Percentiles rank a stretch among this genome's conserved stretches.
These are phyloP conservation scores for Lepiota brunneoincarnata DNA, from an alignment of 768 basidiomycete species.

Conservation along the genomic window DNA sequence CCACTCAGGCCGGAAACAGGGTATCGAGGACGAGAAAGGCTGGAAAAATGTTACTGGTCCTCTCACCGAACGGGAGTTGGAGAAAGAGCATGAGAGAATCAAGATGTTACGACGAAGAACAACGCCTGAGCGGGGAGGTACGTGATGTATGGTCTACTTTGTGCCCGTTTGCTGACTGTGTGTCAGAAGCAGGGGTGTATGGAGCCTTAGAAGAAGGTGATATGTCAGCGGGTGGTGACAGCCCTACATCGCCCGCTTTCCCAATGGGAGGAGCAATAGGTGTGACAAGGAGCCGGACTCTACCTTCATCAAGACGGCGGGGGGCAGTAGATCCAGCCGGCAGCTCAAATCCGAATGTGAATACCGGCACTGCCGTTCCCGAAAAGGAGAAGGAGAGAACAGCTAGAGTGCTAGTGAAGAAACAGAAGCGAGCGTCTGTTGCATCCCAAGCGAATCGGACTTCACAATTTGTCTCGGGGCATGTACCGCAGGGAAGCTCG, in stretches of 20 bases:
- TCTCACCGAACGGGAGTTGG: slow-evolving; percentile 20
- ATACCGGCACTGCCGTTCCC: neutral
- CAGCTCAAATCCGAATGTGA: slow-evolving; percentile 10
- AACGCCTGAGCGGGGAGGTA: slow-evolving; percentile 45
- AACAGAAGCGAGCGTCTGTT: slow-evolving; percentile 12
- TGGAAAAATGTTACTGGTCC: slow-evolving; percentile 9
- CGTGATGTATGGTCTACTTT: slow-evolving; percentile 11
- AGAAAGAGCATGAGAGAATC: slow-evolving; percentile 30
- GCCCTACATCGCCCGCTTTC: slow-evolving; percentile 28
- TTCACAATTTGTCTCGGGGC: slow-evolving; percentile 4
- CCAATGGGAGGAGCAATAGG: slow-evolving; percentile 32
- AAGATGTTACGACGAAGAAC: slow-evolving; percentile 56
- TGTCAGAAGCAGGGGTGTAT: slow-evolving; percentile 1
- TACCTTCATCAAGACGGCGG: slow-evolving; percentile 46
- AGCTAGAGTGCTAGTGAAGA: slow-evolving; percentile 14
- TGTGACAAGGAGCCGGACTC: slow-evolving; percentile 60
- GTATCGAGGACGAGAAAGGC: neutral
- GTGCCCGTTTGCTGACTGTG: neutral
- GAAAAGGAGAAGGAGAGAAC: slow-evolving; percentile 7
- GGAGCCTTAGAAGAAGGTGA: slow-evolving; percentile 23
- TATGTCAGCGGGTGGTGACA: slow-evolving; percentile 49
- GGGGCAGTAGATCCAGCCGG: slow-evolving; percentile 10
- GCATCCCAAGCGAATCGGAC: slow-evolving; percentile 11
- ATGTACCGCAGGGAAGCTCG: neutral
- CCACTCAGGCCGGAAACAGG: neutral